These are phyloP conservation scores for Agroathelia rolfsii DNA, from an alignment of 1,284 basidiomycete genomes.

Conservation along the genomic window DNA sequence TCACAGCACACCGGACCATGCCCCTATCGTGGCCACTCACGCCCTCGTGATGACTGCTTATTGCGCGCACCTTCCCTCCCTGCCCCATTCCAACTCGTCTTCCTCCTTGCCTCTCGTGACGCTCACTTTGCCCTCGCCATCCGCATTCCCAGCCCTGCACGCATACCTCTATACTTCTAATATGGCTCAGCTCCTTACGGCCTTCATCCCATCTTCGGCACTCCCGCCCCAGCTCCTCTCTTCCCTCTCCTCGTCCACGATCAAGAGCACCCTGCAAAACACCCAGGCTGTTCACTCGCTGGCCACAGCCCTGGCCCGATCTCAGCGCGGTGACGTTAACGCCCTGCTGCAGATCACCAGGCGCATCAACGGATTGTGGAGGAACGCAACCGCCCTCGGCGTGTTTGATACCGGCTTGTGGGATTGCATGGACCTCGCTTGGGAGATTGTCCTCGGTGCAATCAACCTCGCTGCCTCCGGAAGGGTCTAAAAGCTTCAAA, in stretches of 20 bases:
- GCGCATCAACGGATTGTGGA: slow-evolving; percentile 67
- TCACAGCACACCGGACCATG: slow-evolving; percentile 29
- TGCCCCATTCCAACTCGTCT: slow-evolving; percentile 29
- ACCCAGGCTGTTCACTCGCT: slow-evolving; percentile 32
- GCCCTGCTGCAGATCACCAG: too few relatives aligned
- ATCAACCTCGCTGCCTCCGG: slow-evolving; percentile 48
- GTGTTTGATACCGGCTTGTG: slow-evolving; percentile 55
- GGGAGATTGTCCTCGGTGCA: slow-evolving; percentile 61
- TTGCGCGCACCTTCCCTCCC: slow-evolving; percentile 45
- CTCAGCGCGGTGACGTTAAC: too few relatives aligned
- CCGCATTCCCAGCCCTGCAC: slow-evolving; percentile 55
- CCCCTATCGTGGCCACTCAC: slow-evolving; percentile 36
- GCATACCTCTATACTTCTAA: slow-evolving; percentile 58
- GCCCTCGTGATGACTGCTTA: slow-evolving; percentile 47
- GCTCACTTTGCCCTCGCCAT: slow-evolving; percentile 54
- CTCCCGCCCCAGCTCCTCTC: slow-evolving; percentile 43
- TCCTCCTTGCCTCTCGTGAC: slow-evolving; percentile 52
- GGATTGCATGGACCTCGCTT: slow-evolving; percentile 61
- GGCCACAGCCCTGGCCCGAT: slow-evolving; percentile 36
- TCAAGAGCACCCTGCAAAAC: slow-evolving; percentile 38
- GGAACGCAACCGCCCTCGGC: slow-evolving; percentile 61
- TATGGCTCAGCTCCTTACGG: slow-evolving; percentile 36
- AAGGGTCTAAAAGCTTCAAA: too few relatives aligned
- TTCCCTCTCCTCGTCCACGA: slow-evolving; percentile 36
- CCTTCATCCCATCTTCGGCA: slow-evolving; percentile 46